A percentile compares a stretch with the other conserved stretches of the same genome.
These are phyloP conservation scores for Cavenderia fasciculata DNA, from an alignment of 78 protist species.

Conservation along the genomic window DNA sequence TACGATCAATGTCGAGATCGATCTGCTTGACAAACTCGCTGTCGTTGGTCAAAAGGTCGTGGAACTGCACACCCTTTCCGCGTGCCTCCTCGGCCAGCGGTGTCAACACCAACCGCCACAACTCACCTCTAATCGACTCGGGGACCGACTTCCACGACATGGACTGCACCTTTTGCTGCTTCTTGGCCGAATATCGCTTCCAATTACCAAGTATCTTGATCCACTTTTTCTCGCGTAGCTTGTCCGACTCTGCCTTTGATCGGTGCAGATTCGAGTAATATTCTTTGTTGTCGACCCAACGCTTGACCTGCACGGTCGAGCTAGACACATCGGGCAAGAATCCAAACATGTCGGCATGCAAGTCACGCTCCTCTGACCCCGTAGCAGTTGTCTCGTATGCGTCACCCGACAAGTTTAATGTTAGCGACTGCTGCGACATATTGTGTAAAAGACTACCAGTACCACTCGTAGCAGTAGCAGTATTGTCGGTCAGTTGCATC, in stretches of 20 bases:
- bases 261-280: conserved; percentile 10
- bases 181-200: conserved; percentile 1
- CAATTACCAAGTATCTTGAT: conserved; percentile 6
- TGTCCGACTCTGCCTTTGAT: conserved; percentile 5
- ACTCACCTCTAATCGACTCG: conserved; percentile 14
- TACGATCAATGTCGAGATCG: conserved; percentile 82
- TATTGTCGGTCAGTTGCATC: no score
- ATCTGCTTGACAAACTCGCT: conserved; percentile 80
- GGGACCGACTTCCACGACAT: conserved; percentile 54
- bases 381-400: neutral
- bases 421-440: no score
- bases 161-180: neutral
- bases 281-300: conserved; percentile 47
- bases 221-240: conserved; percentile 46
- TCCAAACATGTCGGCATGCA: conserved; percentile 56
- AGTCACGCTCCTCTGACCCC: neutral
- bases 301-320: conserved; percentile 32
- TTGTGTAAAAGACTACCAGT: no score
- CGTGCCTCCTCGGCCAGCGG: neutral
- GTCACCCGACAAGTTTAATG: neutral
- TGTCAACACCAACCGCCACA: conserved; percentile 29
- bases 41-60: conserved; percentile 23
- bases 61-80: neutral
- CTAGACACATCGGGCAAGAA: conserved; percentile 52
- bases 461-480: neutral